These are phyloP conservation scores for Mikania micrantha DNA, from an alignment of 129 eudicot species.

Conservation along the genomic window DNA sequence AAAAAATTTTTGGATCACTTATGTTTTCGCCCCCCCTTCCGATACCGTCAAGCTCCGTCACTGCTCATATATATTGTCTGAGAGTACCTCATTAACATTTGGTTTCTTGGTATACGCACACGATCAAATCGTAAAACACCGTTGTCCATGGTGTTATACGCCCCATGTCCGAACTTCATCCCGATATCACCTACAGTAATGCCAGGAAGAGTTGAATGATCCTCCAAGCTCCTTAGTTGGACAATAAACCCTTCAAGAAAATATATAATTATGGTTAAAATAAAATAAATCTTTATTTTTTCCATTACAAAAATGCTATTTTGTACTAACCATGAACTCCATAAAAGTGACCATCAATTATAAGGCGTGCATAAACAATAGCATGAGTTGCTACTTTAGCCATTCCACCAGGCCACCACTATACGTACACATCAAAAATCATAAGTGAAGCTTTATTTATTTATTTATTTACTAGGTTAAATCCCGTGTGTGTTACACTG, in stretches of 20 bases:
- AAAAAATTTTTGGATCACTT: no score
- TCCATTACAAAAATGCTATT: neutral
- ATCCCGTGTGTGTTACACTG: no score
- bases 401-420: constrained; percentile 99
- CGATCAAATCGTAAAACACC: constrained; percentile 86
- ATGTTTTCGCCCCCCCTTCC: no score
- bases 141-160: constrained; percentile 97
- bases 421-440: constrained; percentile 19
- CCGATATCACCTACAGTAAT: constrained; percentile 95
- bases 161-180: constrained; percentile 92
- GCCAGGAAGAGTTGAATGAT: constrained; percentile 84
- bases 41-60: no score
- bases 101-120: constrained; percentile 85
- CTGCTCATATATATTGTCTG: no score
- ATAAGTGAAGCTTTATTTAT: neutral
- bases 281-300: neutral
- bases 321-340: constrained; percentile 72
- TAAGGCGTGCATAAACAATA: constrained; percentile 81
- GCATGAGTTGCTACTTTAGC: constrained; percentile 93
- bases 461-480: no score
- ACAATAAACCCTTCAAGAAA: constrained; percentile 67
- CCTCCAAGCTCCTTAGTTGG: constrained; percentile 94
- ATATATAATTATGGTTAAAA: neutral
- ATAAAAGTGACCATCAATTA: constrained; percentile 59
- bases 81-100: constrained; percentile 91